These are phyloP conservation scores for Microthlaspi erraticum DNA, from an alignment of 345 rosid species.

Conservation along the genomic window DNA sequence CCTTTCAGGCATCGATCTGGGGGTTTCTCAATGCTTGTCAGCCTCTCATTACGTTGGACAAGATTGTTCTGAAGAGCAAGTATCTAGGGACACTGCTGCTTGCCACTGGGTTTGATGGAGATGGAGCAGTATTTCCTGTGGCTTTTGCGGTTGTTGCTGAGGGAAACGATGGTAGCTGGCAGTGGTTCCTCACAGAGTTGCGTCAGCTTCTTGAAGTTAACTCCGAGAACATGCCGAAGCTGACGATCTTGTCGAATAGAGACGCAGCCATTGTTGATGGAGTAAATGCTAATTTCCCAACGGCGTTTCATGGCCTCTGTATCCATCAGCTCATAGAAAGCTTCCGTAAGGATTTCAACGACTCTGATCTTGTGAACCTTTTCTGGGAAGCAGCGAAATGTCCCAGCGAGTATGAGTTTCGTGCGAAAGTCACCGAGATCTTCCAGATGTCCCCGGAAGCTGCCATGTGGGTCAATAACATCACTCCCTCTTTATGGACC, in stretches of 20 bases:
- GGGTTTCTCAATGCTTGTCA: constrained; percentile 93
- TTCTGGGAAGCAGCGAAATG: constrained; percentile 94
- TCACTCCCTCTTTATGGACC: constrained; percentile 87
- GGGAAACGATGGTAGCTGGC: constrained; percentile 89
- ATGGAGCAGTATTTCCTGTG: constrained; percentile 86
- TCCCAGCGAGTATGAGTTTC: constrained; percentile 73
- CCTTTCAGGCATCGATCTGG: constrained; percentile 92
- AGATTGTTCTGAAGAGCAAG: constrained; percentile 78
- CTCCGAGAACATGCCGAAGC: constrained; percentile 91
- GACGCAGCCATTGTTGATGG: constrained; percentile 77
- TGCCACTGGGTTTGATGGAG: constrained; percentile 95
- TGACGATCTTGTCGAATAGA: constrained; percentile 84
- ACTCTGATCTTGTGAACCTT: constrained; percentile 80
- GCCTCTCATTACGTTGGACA: constrained; percentile 85
- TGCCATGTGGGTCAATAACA: constrained; percentile 73
- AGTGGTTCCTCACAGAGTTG: constrained; percentile 95
- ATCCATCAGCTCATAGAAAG: constrained; percentile 83
- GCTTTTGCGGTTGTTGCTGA: constrained; percentile 87
- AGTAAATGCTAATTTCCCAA: constrained; percentile 86
- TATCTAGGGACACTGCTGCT: constrained; percentile 90
- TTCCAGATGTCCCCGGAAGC: constrained; percentile 85
- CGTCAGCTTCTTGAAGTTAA: constrained; percentile 83
- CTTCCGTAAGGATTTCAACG: constrained; percentile 75
- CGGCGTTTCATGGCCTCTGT: constrained; percentile 94
- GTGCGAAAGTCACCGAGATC: constrained; percentile 75